Conservation (phyloP, 139 green algal genomes). For the Chlorella sp. region DNA sequence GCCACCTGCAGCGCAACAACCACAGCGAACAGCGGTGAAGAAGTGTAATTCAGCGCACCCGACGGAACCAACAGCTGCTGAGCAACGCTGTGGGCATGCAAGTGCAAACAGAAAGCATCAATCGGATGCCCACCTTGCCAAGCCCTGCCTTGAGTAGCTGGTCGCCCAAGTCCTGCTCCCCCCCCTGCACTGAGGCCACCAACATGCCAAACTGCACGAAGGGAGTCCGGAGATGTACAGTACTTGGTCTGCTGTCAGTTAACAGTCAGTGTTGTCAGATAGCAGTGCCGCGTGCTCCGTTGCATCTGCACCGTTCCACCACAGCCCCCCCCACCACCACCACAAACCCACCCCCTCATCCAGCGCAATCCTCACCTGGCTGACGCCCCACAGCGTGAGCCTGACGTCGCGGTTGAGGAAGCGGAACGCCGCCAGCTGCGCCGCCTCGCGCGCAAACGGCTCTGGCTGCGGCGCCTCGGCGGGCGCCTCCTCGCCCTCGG, state of each 20-base stretch:
- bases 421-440: slow-evolving; percentile 82
- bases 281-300: no score
- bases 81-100: no score
- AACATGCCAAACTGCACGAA: slow-evolving; percentile 37
- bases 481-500: slow-evolving; percentile 4
- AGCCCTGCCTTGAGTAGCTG: slow-evolving; percentile 64
- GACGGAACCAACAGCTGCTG: no score
- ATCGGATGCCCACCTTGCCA: slow-evolving; percentile 57
- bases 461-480: slow-evolving; percentile 56
- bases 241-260: no score
- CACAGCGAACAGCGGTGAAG: no score
- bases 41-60: no score
- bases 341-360: background rate
- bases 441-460: slow-evolving; percentile 83
- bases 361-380: slow-evolving; percentile 12
- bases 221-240: background rate
- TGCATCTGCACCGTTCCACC: no score
- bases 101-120: no score
- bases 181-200: slow-evolving; percentile 29
- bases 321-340: background rate
- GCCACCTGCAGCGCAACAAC: slow-evolving; percentile 52
- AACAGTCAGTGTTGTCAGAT: no score
- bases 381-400: slow-evolving; percentile 30
- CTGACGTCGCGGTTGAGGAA: slow-evolving; percentile 72
- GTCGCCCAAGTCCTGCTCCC: slow-evolving; percentile 65